Evolutionary conservation across 495 filamentous ascomycete species (phyloP), one percentile per base, ranked within the genome.

Genomic region (Glarea lozoyensis): DNA sequence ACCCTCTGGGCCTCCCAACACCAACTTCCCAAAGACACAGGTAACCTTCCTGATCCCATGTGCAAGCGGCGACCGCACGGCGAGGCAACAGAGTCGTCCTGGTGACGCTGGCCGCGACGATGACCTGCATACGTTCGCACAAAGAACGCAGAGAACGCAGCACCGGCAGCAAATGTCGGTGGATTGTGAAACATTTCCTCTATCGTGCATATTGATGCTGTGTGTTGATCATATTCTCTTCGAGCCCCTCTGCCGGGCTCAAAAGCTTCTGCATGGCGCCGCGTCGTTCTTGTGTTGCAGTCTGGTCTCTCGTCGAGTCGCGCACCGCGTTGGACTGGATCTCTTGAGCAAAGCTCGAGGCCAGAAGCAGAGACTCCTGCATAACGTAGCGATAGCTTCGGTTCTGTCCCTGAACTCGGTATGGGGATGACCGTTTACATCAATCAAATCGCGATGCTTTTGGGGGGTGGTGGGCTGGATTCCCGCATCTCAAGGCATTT

Each of bases 301-400:
- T 42, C 32, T 42, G 21, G 5, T 42, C 13, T 11, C 10, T 23
- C 5, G 46, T 21, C 18, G 25, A n/a, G 30, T 39, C 37, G 17
- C 33, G 38, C n/a, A 23, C 19, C 10, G 27, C 13, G 34, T 21
- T 45, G 45, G 38, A 52, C 32, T 52, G 48, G 48, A 46, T 36
- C 38, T 43, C 43, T 27, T 29, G 30, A 19, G 22, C 34, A 22
- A 27, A 19, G 32, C 24, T 47, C 47, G 21, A 24, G 25, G 38
- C 45, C 46, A 48, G 36, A 52, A 52, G n/a, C 17, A 39, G 49
- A 56, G 41, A 21, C 53, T 56, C 53, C 48, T 52, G 53, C 53
- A 56, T 56, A 49, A 52, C n/a, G n/a, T n/a, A n/a, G n/a, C n/a
- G n/a, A 52, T 52, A 41, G 46, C 49, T 50, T 48, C 46, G 38